Percentiles rank a stretch among this genome's conserved stretches.
Conservation (phyloP, 208 protist genomes). For the Crithidia fasciculata region DNA sequence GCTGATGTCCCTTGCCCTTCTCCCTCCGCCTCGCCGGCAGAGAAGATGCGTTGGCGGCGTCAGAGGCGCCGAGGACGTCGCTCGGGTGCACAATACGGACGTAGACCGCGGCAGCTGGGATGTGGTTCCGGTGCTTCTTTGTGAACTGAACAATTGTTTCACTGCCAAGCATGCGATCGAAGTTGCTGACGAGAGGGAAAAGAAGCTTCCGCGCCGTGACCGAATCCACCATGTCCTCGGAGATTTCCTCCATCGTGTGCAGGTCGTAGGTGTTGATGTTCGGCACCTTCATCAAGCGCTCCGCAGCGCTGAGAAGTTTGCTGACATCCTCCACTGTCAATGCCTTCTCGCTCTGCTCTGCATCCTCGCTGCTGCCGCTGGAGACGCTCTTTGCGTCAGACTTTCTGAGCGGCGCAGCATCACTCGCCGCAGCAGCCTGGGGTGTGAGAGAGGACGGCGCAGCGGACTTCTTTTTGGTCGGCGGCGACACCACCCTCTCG, state of each 20-base stretch:
- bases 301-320: too few species aligned
- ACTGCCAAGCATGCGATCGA: too few species aligned
- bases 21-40: not conserved
- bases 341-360: too few species aligned
- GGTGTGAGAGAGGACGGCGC: too few species aligned
- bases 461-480: too few species aligned
- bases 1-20: not conserved
- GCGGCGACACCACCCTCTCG: too few species aligned
- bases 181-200: constrained; percentile 2
- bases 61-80: not conserved
- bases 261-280: constrained; percentile 35
- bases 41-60: not conserved
- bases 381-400: too few species aligned
- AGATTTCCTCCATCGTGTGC: constrained; percentile 55
- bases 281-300: constrained; percentile 25
- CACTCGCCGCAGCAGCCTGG: too few species aligned
- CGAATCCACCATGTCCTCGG: constrained; percentile 47
- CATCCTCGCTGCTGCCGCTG: too few species aligned
- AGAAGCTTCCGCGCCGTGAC: constrained; percentile 44
- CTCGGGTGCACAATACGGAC: constrained; percentile 44
- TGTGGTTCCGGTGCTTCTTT: not conserved
- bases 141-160: too few species aligned
- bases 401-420: too few species aligned
- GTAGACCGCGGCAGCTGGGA: constrained; percentile 56
- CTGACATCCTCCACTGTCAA: too few species aligned